Percentiles rank a stretch among this genome's conserved stretches.
phyloP scores from a whole-genome alignment of 306 rosid species.

The Dryas drummondii region DNA sequence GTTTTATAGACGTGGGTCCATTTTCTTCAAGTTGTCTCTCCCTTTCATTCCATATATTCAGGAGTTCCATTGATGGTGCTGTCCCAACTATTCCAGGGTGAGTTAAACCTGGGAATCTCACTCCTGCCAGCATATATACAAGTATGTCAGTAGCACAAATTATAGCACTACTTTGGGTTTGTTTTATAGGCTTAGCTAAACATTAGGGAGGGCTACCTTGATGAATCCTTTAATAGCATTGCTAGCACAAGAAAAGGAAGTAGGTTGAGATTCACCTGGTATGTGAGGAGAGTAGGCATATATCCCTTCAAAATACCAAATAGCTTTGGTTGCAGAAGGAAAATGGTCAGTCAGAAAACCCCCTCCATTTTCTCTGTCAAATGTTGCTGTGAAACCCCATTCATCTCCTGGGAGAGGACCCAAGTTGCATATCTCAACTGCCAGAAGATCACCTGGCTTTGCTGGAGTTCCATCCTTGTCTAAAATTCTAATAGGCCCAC shows the following conservation, averaged over 20 bases:
- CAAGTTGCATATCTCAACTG: conserved; percentile 78
- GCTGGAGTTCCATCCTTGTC: conserved; percentile 81
- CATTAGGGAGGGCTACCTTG: neutral
- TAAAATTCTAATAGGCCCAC: conserved; percentile 73
- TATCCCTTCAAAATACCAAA: conserved; percentile 93
- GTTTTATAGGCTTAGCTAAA: neutral
- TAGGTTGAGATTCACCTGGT: conserved; percentile 57
- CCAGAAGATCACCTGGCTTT: conserved; percentile 82
- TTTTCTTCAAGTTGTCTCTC: conserved; percentile 61
- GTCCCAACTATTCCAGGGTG: conserved; percentile 93
- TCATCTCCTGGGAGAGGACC: conserved; percentile 95
- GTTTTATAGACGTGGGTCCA: conserved; percentile 60
- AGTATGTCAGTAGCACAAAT: neutral
- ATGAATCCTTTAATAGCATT: neutral
- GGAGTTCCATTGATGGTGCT: conserved; percentile 83
- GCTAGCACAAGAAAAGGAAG: neutral
- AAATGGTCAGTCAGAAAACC: conserved; percentile 89
- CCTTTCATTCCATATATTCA: conserved; percentile 79
- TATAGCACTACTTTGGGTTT: neutral
- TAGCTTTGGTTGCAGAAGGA: conserved; percentile 81
- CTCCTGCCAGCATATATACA: conserved; percentile 49
- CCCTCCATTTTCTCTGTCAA: conserved; percentile 95
- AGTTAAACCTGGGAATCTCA: conserved; percentile 85
- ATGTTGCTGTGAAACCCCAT: conserved; percentile 89
- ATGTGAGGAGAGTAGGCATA: conserved; percentile 92